These are phyloP conservation scores for Candida tammaniensis DNA, from an alignment of 805 yeast species.

Conservation along the genomic window DNA sequence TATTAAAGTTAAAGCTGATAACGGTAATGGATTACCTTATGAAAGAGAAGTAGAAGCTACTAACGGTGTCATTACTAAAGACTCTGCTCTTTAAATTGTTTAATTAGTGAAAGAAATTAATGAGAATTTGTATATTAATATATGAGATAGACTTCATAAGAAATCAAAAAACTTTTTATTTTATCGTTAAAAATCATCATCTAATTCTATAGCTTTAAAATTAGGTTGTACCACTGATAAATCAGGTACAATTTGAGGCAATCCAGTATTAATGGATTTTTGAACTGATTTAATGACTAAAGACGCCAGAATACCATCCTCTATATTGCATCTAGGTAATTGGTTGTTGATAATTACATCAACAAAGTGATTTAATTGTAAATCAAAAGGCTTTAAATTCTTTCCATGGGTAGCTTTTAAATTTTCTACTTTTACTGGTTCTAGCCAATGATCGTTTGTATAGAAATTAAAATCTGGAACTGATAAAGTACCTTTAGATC, in stretches of 20 bases:
- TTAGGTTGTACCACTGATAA: conserved; percentile 22
- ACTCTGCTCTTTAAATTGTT: conserved; percentile 2
- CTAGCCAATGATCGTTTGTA: conserved; percentile 17
- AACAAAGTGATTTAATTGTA: conserved; percentile 38
- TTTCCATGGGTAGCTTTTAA: conserved; percentile 1
- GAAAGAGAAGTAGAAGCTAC: conserved; percentile 22
- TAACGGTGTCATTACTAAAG: conserved; percentile 16
- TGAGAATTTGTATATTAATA: no score
- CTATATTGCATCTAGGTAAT: conserved; percentile 29
- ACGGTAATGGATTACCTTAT: conserved; percentile 47
- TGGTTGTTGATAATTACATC: conserved; percentile 27
- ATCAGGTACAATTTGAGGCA: conserved; percentile 28
- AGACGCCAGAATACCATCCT: conserved; percentile 37
- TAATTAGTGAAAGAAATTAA: background rate
- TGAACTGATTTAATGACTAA: conserved; percentile 36
- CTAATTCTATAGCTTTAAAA: conserved; percentile 14
- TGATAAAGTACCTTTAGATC: conserved; percentile 36
- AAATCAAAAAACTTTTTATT: no score
- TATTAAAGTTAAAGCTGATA: conserved; percentile 19
- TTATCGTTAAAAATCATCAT: background rate
- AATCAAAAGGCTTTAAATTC: conserved; percentile 32
- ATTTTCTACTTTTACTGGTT: conserved; percentile 8
- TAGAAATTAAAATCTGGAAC: conserved; percentile 35
- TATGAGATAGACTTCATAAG: no score
- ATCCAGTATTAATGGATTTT: conserved; percentile 30